A percentile compares a stretch with the other conserved stretches of the same genome.
These are phyloP conservation scores for Rutidosis leptorrhynchoides DNA, from an alignment of 129 eudicot species.

Conservation along the genomic window DNA sequence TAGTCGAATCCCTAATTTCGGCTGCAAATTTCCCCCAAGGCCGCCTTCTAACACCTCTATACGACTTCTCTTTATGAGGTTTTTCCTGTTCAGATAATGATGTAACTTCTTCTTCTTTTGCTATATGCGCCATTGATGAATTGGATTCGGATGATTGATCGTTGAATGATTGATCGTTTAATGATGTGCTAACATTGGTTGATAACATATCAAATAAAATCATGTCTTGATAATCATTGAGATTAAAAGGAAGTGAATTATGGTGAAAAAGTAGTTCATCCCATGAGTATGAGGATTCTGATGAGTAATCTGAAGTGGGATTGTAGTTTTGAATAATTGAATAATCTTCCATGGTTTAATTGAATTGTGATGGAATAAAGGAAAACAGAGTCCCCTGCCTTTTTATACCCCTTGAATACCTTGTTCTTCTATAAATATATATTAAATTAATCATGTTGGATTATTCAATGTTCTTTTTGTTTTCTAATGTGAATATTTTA, in stretches of 20 bases:
- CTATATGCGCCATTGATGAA: slow-evolving; percentile 9
- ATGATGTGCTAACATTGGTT: slow-evolving; percentile 21
- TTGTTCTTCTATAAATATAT: slow-evolving; percentile 8
- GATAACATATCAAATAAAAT: slow-evolving; percentile 51
- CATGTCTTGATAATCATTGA: slow-evolving; percentile 67
- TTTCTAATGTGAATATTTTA: background rate
- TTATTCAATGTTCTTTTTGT: slow-evolving; percentile 10
- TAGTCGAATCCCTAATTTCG: slow-evolving; percentile 74
- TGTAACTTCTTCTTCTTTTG: slow-evolving; percentile 37
- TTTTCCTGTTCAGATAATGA: slow-evolving; percentile 22
- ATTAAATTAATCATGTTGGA: background rate
- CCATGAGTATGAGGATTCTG: slow-evolving; percentile 52
- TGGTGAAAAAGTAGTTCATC: slow-evolving; percentile 38
- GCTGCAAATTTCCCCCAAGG: slow-evolving; percentile 98
- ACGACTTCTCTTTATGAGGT: slow-evolving; percentile 34
- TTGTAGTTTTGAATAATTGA: slow-evolving; percentile 13
- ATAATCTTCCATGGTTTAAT: slow-evolving; percentile 29
- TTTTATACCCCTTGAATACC: slow-evolving; percentile 30
- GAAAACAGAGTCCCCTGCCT: slow-evolving; percentile 27
- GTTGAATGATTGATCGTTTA: background rate
- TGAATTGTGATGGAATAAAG: slow-evolving; percentile 27
- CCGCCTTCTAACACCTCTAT: slow-evolving; percentile 75
- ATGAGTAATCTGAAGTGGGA: slow-evolving; percentile 32
- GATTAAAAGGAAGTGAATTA: slow-evolving; percentile 53
- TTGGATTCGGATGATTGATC: slow-evolving; percentile 37